Evolutionary conservation across 2,329 filamentous ascomycete species (phyloP), one percentile per base, ranked within the genome.

Genomic region (Pseudofabraea citricarpa): DNA sequence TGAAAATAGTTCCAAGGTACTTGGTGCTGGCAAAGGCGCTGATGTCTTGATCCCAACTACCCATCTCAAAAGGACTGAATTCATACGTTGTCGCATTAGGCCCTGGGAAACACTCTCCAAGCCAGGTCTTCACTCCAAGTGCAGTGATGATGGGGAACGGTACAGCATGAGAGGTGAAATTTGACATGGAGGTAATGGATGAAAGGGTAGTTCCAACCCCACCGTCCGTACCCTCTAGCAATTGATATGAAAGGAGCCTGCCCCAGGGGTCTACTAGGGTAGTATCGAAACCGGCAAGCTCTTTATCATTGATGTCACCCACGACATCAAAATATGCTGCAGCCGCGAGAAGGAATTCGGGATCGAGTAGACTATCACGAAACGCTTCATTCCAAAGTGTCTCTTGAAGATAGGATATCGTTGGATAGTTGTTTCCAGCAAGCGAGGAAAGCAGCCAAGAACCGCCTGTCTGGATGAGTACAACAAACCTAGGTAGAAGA

Each of bases 31-130:
- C 76, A 56, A 85, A 86, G 27, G 78, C 80, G 35, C 65, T 69
- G 6, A 81, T 69, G 8, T 74, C 77, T 0, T 66, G 64, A 57
- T 86, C 82, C 65, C 74, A 85, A 15, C 72, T 74, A 48, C 83
- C 83, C 49, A 84, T 77, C 59, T 86, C 82, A 62, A 72, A 85
- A 1, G 83, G 79, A 47, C 70, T 73, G 61, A 85, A 79, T 54
- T 86, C 83, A 54, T 75, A 85, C 19, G 79, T 71, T 37, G 79
- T 80, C 12, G 76, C 74, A 61, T 83, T 82, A 16, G 47, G 43
- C 3, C 48, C 51, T 5, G 55, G 65, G 2, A 40, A 20, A 51
- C 70, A 73, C 46, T 67, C 56, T 19, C 63, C 64, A 5, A 58
- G 46, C 36, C 49, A 58, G 24, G 56, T 61, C 37, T 64, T 62